These are phyloP conservation scores for Eucalyptus sp. DNA, from an alignment of 345 rosid genomes.

Conservation along the genomic window DNA sequence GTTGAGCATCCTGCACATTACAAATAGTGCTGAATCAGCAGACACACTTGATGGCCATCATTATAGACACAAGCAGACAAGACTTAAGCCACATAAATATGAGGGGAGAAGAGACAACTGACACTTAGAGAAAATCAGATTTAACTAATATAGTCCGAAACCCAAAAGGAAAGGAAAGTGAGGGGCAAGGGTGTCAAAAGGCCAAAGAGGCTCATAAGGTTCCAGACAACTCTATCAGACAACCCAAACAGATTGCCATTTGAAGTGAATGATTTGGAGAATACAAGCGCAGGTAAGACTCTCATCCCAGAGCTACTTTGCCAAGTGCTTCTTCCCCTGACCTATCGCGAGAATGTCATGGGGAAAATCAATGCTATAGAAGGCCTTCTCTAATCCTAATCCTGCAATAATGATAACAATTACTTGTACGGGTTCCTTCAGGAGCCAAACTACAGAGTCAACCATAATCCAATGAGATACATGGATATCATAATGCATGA, in stretches of 20 bases:
- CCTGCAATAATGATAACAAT: neutral
- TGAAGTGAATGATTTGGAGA: neutral
- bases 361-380: neutral
- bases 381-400: neutral
- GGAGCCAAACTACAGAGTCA: neutral
- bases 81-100: neutral
- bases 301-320: neutral
- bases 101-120: neutral
- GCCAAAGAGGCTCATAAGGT: neutral
- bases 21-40: neutral
- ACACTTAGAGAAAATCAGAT: neutral
- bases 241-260: neutral
- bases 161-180: neutral
- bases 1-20: slow-evolving; percentile 71
- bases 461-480: neutral
- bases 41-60: neutral
- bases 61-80: neutral
- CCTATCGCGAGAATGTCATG: neutral
- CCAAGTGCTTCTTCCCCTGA: neutral
- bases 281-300: neutral
- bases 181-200: neutral
- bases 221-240: neutral
- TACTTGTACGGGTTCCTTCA: neutral
- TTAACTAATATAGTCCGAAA: neutral
- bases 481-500: neutral